Percentiles rank a stretch among this genome's conserved stretches.
These are phyloP conservation scores for Smallanthus sonchifolius DNA, from an alignment of 129 eudicot species.

Conservation along the genomic window DNA sequence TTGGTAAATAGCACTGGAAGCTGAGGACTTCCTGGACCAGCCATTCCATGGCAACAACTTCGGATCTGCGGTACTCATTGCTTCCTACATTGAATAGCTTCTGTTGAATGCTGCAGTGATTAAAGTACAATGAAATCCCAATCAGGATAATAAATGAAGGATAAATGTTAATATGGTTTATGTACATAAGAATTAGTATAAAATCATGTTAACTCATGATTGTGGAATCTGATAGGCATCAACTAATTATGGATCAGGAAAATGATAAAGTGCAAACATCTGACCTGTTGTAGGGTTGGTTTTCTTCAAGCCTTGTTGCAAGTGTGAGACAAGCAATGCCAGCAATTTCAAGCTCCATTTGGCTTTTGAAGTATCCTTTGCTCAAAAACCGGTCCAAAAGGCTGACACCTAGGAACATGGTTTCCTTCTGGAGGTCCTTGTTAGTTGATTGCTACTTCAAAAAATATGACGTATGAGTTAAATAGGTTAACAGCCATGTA, in stretches of 20 bases:
- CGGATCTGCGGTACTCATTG: constrained; percentile 53
- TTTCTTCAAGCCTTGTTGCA: constrained; percentile 95
- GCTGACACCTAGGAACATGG: constrained; percentile 77
- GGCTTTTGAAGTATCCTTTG: constrained; percentile 79
- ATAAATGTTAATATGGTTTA: neutral
- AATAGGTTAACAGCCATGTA: neutral
- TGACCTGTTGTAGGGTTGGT: constrained; percentile 93
- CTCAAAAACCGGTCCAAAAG: constrained; percentile 73
- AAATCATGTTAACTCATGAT: neutral
- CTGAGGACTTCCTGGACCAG: constrained; percentile 87
- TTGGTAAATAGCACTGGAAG: constrained; percentile 83
- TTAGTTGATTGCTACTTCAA: constrained; percentile 55
- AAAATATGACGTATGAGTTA: constrained; percentile 3
- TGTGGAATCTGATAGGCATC: neutral
- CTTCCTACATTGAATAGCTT: neutral
- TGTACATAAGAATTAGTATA: neutral
- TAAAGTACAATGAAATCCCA: neutral
- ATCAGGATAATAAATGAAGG: neutral
- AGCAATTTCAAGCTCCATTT: constrained; percentile 73
- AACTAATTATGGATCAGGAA: neutral
- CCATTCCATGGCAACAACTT: constrained; percentile 99
- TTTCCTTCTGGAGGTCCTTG: constrained; percentile 73
- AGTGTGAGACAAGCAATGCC: constrained; percentile 95
- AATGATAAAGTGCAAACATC: neutral
- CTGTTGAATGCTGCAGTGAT: constrained; percentile 20